Base-by-base conservation (phyloP, 2,329 filamentous ascomycete genomes). In the Exophiala sideris region DNA sequence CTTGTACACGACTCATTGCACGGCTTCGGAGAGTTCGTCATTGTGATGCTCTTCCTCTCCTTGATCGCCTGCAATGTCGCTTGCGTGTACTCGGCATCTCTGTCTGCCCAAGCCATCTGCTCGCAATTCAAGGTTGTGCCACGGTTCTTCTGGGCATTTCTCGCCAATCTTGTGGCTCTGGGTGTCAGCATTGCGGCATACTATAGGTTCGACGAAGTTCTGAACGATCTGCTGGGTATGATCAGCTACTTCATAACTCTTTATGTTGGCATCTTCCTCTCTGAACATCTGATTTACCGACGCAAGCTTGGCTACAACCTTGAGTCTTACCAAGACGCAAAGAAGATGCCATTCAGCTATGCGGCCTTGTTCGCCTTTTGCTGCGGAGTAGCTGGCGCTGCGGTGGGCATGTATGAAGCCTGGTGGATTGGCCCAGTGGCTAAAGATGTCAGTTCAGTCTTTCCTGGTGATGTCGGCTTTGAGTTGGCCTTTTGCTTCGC, bases 41-140 rank as follows among this genome's bases (percentile, higher is more conserved):
- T 87, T 21, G 77, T 86, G 49, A 75, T 88, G 44, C 77, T 88
- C 7, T 82, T 83, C 2, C 76, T 88, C 11, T 83, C 80, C 49
- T 86, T 86, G 66, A 77, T 88, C 58, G 85, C 83, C 54, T 87
- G 86, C 72, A 88, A 88, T 71, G 85, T 81, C 66, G 84, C 84
- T 5, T 87, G 87, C 67, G 82, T 86, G 68, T 90, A 91, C 76
- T 88, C 84, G 14, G 80, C 84, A 45, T 79, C 81, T 5, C 76
- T 90, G 36, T 84, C 82, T 10, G 75, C 88, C 35, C 86, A 89
- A 66, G 80, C 88, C 11, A 71, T 89, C 36, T 78, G 77, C 8
- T 77, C 77, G 40, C 77, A 75, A 66, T 80, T 83, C 1, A 63
- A 68, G 51, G 67, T 60, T 29, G 60, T 77, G 3, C 74, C 75